Base-by-base conservation (phyloP, 2,329 filamentous ascomycete genomes). In the Talaromyces funiculosus region DNA sequence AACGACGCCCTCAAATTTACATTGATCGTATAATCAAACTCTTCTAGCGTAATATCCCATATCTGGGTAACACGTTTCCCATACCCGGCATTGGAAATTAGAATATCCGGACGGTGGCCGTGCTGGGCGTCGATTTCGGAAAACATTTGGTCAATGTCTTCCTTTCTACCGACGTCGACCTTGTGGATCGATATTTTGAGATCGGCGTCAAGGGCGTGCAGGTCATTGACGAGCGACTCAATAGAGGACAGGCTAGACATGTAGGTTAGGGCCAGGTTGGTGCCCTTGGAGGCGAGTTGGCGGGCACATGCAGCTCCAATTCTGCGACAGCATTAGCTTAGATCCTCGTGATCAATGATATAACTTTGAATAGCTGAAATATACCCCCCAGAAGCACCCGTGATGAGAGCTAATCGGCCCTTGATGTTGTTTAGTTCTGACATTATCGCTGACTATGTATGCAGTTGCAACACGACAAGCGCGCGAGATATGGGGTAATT, bases 51-150 rank as follows among this genome's bases (percentile, higher is more conserved):
- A 62, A 88, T 87, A 61, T 87, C 85, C 67, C 80, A 76, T 53
- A 85, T 78, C 24, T 78, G 72, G 0, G 75, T 71, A 60, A 86
- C 82, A n/a, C 85, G 78, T 67, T 85, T 85, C 42, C 86, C 86
- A 64, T 86, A 81, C 0, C 86, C 86, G 1, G 87, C 87, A 67
- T 90, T 90, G 9, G 82, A 83, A 26, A 90, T 71, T 2, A 89
- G 75, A 22, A 90, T 87, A 66, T 88, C 84, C 0, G 84, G 84
- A 14, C 61, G 42, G 5, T 62, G 33, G 33, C 61, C 61, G 1
- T 78, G 77, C 60, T 82, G 77, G 10, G 76, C 77, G 68, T 79
- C 73, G 45, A 88, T 82, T 59, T 85, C 79, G 14, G 75, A 65
- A 60, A 85, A 86, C 64, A 88, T 78, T 3, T 71, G 68, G 43